Base-by-base conservation (phyloP, 495 filamentous ascomycete genomes). In the Hypoxylon trugodes region DNA sequence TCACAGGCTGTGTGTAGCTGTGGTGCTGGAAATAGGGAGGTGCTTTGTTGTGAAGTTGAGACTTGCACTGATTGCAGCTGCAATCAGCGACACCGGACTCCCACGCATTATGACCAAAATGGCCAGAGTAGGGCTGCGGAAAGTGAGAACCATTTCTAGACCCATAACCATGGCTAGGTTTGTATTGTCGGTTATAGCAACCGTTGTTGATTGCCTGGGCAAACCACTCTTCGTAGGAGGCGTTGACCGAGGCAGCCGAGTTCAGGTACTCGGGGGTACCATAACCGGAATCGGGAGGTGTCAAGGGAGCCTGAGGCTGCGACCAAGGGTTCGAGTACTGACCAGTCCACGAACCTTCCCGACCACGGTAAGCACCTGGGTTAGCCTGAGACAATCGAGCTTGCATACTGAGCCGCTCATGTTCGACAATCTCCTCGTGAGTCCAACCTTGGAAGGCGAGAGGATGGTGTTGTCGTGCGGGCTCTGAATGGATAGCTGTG, bases 401-500 rank as follows among this genome's bases (percentile, higher is more conserved):
- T 49, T 81, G 82, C 52, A 73, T 51, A 55, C 45, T 71, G 13
- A 73, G 59, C 1, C 75, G 83, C 25, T 84, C 76, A 56, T 85
- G 86, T 12, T 81, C 83, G 28, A 73, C 72, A 52, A 78, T 71
- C 36, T 82, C 79, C 66, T 78, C 82, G 73, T 85, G 60, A 69
- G 78, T 65, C 86, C 84, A 73, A 74, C 81, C 40, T 73, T 78
- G 77, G 60, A 81, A 78, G 35, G 70, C 59, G 8, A 68, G 65
- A 70, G 69, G 55, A 58, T 66, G 66, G 72, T 66, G 54, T 70
- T 69, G 57, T 73, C 61, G 74, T 56, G 63, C 48, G 70, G 75
- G 37, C 37, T 88, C 88, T 57, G 90, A 87, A 69, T 93, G 87
- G 61, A 94, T 82, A 15, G 90, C 87, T 13, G 87, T 72, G 12